A percentile compares a stretch with the other conserved stretches of the same genome.
phyloP scores from a whole-genome alignment of 2,329 filamentous ascomycete genomes.

The Fonsecaea pugnacius region DNA sequence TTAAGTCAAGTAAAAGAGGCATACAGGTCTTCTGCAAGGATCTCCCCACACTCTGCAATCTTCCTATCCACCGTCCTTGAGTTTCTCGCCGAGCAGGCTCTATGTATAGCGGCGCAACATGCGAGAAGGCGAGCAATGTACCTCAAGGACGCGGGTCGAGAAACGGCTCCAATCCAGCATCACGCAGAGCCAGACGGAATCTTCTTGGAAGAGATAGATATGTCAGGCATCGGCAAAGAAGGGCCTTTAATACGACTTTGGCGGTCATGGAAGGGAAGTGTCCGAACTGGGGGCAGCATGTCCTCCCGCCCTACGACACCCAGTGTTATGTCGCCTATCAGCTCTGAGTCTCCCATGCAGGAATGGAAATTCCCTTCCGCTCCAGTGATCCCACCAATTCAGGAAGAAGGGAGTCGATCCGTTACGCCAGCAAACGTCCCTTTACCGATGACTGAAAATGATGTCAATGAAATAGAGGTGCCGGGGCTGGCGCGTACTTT shows the following conservation, averaged over 20 bases:
- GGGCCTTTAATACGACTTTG: slow-evolving; percentile 85
- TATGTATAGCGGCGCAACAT: slow-evolving; percentile 84
- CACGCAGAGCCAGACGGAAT: slow-evolving; percentile 64
- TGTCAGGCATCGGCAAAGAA: slow-evolving; percentile 91
- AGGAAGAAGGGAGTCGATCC: slow-evolving; percentile 36
- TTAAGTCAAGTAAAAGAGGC: slow-evolving; percentile 48
- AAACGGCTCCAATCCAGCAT: slow-evolving; percentile 51
- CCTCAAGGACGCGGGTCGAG: slow-evolving; percentile 55
- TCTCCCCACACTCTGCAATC: slow-evolving; percentile 90
- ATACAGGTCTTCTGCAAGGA: slow-evolving; percentile 64
- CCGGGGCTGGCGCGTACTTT: slow-evolving; percentile 65
- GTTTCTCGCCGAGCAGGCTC: slow-evolving; percentile 86
- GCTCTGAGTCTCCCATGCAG: slow-evolving; percentile 44
- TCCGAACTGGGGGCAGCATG: slow-evolving; percentile 60
- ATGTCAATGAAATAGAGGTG: slow-evolving; percentile 79
- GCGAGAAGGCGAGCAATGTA: slow-evolving; percentile 69
- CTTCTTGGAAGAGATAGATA: slow-evolving; percentile 85
- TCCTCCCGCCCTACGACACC: slow-evolving; percentile 51
- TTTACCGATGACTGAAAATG: slow-evolving; percentile 68
- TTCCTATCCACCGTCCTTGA: slow-evolving; percentile 95
- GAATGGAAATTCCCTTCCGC: slow-evolving; percentile 43
- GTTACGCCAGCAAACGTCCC: slow-evolving; percentile 62
- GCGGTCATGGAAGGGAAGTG: slow-evolving; percentile 90
- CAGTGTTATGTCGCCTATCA: slow-evolving; percentile 37
- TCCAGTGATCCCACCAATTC: slow-evolving; percentile 38